Conservation (phyloP, 495 filamentous ascomycete genomes). For the Durotheca rogersii region DNA sequence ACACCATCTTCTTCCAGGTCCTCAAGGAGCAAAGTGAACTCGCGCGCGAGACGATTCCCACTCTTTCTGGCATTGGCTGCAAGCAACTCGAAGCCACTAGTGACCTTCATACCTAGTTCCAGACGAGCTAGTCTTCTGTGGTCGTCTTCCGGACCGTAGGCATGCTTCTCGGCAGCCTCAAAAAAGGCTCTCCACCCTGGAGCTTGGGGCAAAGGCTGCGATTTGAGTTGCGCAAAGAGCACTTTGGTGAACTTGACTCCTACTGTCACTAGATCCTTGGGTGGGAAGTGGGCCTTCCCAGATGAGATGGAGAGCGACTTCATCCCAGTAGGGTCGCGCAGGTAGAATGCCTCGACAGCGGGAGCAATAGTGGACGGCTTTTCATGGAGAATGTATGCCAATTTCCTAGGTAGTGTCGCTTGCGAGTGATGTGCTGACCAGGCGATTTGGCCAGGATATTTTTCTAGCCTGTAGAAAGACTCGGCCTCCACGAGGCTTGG, state of each 20-base stretch:
- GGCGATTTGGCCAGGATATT: slow-evolving; percentile 74
- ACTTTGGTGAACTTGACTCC: slow-evolving; percentile 81
- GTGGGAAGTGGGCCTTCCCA: slow-evolving; percentile 57
- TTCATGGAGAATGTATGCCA: slow-evolving; percentile 77
- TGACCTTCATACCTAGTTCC: slow-evolving; percentile 85
- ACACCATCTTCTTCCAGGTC: slow-evolving; percentile 63
- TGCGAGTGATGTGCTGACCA: slow-evolving; percentile 70
- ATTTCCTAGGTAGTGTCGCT: slow-evolving; percentile 72
- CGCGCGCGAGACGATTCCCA: slow-evolving; percentile 64
- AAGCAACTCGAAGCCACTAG: slow-evolving; percentile 91
- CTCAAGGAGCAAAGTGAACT: slow-evolving; percentile 72
- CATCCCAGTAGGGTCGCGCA: slow-evolving; percentile 79
- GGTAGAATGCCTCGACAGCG: slow-evolving; percentile 88
- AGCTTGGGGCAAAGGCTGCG: slow-evolving; percentile 79
- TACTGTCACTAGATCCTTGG: slow-evolving; percentile 74
- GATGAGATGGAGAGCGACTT: slow-evolving; percentile 61
- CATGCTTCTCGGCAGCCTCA: slow-evolving; percentile 15
- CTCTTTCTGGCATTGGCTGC: slow-evolving; percentile 62
- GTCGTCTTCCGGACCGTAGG: slow-evolving; percentile 25
- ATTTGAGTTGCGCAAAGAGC: slow-evolving; percentile 86
- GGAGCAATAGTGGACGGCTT: slow-evolving; percentile 73
- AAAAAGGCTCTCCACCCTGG: slow-evolving; percentile 57
- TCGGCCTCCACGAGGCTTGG: slow-evolving; percentile 76
- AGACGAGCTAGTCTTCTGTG: slow-evolving; percentile 47
- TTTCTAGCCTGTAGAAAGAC: slow-evolving; percentile 80